phyloP scores from a whole-genome alignment of 2,329 filamentous ascomycete species.

The Phyllosticta paracitricarpa region DNA sequence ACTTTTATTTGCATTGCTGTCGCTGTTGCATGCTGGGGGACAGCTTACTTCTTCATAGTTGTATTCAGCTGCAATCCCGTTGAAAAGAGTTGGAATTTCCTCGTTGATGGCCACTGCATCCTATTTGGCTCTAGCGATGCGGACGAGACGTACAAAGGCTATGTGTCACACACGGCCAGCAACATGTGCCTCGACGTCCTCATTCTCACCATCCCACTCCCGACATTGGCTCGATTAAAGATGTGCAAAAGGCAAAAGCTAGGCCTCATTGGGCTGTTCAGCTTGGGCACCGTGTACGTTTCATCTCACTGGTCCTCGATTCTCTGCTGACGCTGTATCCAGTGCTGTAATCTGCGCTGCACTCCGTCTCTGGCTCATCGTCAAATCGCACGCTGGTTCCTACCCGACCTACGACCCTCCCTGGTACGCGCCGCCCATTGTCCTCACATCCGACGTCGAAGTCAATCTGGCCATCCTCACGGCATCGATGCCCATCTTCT shows the following conservation, averaged over 20 bases:
- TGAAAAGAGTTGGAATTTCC: constrained; percentile 22
- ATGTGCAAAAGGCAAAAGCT: constrained; percentile 21
- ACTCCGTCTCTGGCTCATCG: constrained; percentile 6
- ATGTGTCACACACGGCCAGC: constrained; percentile 20
- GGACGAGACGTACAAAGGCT: constrained; percentile 20
- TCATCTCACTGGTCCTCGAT: background rate
- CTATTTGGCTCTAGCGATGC: constrained; percentile 26
- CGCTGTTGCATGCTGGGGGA: constrained; percentile 21
- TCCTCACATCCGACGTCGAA: constrained; percentile 15
- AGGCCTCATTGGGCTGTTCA: constrained; percentile 19
- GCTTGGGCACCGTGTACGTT: constrained; percentile 3
- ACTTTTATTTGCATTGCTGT: constrained; percentile 17
- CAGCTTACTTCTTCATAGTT: constrained; percentile 21
- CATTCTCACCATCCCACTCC: constrained; percentile 22
- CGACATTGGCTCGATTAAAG: constrained; percentile 21
- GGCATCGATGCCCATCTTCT: constrained; percentile 16
- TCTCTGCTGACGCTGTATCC: no score
- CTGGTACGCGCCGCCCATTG: constrained; percentile 11
- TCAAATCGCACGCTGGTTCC: constrained; percentile 5
- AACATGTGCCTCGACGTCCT: constrained; percentile 26
- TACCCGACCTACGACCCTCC: constrained; percentile 7
- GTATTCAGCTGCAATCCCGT: constrained; percentile 24
- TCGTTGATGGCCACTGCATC: constrained; percentile 20
- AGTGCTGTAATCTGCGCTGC: constrained; percentile 7
- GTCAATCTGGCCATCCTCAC: constrained; percentile 15